Base-by-base conservation (phyloP, 176 grass and related monocot genomes). In the Raddia distichophylla region DNA sequence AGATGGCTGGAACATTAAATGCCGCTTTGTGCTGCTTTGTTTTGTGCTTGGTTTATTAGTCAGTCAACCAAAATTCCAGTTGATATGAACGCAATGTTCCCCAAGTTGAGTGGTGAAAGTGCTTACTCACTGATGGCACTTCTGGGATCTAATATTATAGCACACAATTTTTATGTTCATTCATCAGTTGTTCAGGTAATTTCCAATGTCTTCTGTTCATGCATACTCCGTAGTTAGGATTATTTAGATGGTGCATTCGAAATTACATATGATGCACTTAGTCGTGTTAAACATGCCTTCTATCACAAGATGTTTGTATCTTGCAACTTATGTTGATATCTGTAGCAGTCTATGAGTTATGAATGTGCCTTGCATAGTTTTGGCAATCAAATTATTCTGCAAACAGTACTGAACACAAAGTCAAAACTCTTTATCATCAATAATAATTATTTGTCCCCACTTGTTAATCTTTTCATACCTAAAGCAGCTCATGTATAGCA, bases 71-170 rank as follows among this genome's bases (percentile, higher is more conserved):
- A 94, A 75, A 92, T 87, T 73, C 86, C 88, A 57, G 71, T 97
- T 20, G 60, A 75, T 50, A 84, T 84, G 74, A 87, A 94, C 89
- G 83, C 89, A 27, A 87, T 94, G 76, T 94, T 92, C 45, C 95
- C 95, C 48, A 94, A 92, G 70, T 67, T 97, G 74, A 94, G 87
- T 80, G 92, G 87, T 51, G 95, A 97, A 85, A 94, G 69, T 44
- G 87, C 88, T 75, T 97, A 94, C 72, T 92, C 90, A 20, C 51
- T 97, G 54, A 97, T 94, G 92, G 92, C 90, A 37, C 87, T 97
- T 85, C 86, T 97, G 71, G 95, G 95, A 1, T 20, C 87, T 64
- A 97, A 97, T 77, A 7, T 97, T 80, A 94, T 97, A 89, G 92
- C 22, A 3, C 92, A 97, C 81, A 97, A 91, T 76, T 89, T 97